Conservation (phyloP, 1,139 yeast genomes). For the Zhuliangozyma blackwelliae region DNA sequence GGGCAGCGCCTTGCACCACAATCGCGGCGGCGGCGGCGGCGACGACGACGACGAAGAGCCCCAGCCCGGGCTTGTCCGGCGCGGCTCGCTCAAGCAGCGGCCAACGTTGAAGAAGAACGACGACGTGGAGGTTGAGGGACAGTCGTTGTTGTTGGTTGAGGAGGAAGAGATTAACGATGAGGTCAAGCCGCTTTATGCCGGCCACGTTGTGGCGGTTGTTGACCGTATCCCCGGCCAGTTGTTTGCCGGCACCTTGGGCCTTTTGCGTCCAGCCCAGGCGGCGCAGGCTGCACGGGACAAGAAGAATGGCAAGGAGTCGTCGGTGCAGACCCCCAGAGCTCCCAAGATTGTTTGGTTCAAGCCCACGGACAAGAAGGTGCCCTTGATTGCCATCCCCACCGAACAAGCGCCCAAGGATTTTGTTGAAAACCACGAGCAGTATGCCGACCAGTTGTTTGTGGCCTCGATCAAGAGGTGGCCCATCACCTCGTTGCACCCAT, state of each 20-base stretch:
- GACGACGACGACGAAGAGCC: conserved; percentile 16
- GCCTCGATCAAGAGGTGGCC: conserved; percentile 99
- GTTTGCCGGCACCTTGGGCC: conserved; percentile 88
- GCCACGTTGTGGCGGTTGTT: conserved; percentile 96
- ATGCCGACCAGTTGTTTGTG: conserved; percentile 78
- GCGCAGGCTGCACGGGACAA: conserved; percentile 77
- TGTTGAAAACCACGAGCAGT: conserved; percentile 84
- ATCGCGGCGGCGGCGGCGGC: conserved; percentile 13
- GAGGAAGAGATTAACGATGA: conserved; percentile 96
- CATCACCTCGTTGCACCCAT: conserved; percentile 95
- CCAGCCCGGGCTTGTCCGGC: conserved; percentile 54
- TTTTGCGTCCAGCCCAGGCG: conserved; percentile 94
- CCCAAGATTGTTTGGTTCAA: conserved; percentile 99
- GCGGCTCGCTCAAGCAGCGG: conserved; percentile 89
- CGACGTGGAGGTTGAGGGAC: conserved; percentile 98
- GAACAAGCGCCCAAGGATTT: conserved; percentile 97
- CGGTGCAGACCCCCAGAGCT: conserved; percentile 48
- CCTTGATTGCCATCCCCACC: conserved; percentile 95
- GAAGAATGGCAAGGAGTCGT: conserved; percentile 48
- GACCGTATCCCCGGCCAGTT: conserved; percentile 97
- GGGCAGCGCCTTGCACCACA: conserved; percentile 11
- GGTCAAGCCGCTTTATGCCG: conserved; percentile 90
- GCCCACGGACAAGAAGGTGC: conserved; percentile 96
- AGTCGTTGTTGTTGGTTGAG: conserved; percentile 81
- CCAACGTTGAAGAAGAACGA: conserved; percentile 98